A percentile compares a stretch with the other conserved stretches of the same genome.
These are phyloP conservation scores for Beauveria australis DNA, from an alignment of 2,329 filamentous ascomycete genomes.

Conservation along the genomic window DNA sequence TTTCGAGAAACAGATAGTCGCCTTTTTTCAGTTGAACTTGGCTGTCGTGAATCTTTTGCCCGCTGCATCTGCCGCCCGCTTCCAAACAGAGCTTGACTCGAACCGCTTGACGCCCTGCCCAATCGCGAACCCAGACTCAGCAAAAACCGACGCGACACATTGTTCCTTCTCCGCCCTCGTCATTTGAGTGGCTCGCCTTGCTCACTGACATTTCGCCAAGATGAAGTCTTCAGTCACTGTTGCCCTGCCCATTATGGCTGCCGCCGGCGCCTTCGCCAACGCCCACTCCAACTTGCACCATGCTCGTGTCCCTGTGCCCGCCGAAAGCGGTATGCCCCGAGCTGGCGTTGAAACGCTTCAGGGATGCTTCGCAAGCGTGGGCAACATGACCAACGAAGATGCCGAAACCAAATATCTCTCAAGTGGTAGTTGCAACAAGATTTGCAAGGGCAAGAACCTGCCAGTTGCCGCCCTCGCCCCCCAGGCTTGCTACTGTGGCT, in stretches of 20 bases:
- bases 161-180: background rate
- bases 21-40: background rate
- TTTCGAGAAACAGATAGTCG: background rate
- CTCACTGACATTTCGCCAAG: background rate
- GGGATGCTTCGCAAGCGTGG: constrained; percentile 41
- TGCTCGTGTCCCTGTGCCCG: constrained; percentile 8
- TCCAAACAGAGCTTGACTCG: background rate
- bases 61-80: background rate
- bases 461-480: constrained; percentile 55
- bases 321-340: constrained; percentile 28
- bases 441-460: constrained; percentile 35
- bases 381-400: constrained; percentile 27
- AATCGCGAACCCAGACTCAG: background rate
- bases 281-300: constrained; percentile 7
- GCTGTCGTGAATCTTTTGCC: background rate
- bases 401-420: constrained; percentile 18
- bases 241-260: constrained; percentile 22
- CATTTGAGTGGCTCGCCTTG: background rate
- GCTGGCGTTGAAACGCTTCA: constrained; percentile 34
- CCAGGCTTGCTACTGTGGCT: constrained; percentile 66
- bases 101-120: background rate
- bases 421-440: constrained; percentile 32
- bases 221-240: constrained; percentile 8
- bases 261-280: constrained; percentile 17
- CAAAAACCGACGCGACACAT: background rate